Percentiles rank a stretch among this genome's conserved stretches.
Evolutionary conservation across 1,139 yeast species (phyloP).

Genomic region (Wickerhamiella pararugosa): DNA sequence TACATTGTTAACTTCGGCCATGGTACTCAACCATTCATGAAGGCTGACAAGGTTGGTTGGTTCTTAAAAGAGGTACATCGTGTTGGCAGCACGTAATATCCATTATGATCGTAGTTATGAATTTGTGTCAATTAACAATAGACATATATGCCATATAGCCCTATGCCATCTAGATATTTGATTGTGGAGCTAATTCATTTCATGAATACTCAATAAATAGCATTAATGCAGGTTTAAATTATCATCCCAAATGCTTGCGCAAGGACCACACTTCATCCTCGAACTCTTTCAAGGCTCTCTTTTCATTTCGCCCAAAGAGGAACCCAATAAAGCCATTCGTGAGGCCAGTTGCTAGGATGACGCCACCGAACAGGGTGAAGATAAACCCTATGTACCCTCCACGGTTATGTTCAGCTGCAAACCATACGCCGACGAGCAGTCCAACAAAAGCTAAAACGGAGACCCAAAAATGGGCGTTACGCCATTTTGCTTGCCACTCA

Average conservation of each 20-base stretch:
- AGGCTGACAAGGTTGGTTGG: slow-evolving; percentile 72
- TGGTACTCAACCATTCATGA: slow-evolving; percentile 96
- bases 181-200: too few relatives aligned
- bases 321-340: slow-evolving; percentile 67
- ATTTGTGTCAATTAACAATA: too few relatives aligned
- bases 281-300: slow-evolving; percentile 56
- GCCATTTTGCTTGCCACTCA: slow-evolving; percentile 46
- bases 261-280: slow-evolving; percentile 26
- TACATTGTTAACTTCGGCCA: slow-evolving; percentile 94
- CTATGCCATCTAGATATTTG: too few relatives aligned
- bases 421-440: slow-evolving; percentile 42
- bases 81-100: slow-evolving; percentile 31
- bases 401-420: slow-evolving; percentile 33
- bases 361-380: slow-evolving; percentile 31
- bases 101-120: too few relatives aligned
- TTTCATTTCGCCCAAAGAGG: slow-evolving; percentile 65
- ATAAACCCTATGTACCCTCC: slow-evolving; percentile 44
- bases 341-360: slow-evolving; percentile 47
- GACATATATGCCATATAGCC: too few relatives aligned
- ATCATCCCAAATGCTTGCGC: neutral
- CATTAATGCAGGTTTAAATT: neutral
- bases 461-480: slow-evolving; percentile 46
- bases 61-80: slow-evolving; percentile 82
- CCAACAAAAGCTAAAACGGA: slow-evolving; percentile 39
- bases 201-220: neutral